Percentiles rank a stretch among this genome's conserved stretches.
These are phyloP conservation scores for Pichia scutulata DNA, from an alignment of 805 yeast genomes.

Conservation along the genomic window DNA sequence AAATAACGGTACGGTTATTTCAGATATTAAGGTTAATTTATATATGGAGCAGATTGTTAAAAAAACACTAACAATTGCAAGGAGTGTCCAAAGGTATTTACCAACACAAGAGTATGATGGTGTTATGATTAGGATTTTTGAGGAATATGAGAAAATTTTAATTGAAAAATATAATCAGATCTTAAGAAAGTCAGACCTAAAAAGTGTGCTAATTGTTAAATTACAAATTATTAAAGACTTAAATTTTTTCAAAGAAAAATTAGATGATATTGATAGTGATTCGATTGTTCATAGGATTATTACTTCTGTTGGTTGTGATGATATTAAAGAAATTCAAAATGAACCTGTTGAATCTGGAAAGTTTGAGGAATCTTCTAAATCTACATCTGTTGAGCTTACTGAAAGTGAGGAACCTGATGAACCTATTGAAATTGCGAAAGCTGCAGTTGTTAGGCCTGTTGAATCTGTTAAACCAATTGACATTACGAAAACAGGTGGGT, in stretches of 20 bases:
- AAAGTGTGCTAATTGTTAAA: conserved; percentile 31
- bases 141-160: conserved; percentile 48
- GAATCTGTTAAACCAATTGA: neutral
- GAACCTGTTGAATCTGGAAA: neutral
- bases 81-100: conserved; percentile 50
- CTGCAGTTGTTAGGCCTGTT: neutral
- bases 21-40: conserved; percentile 37
- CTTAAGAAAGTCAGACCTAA: conserved; percentile 43
- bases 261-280: conserved; percentile 50
- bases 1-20: neutral
- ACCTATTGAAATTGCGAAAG: neutral
- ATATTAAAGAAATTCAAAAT: neutral
- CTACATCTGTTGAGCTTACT: neutral
- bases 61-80: conserved; percentile 57
- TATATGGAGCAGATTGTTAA: conserved; percentile 62
- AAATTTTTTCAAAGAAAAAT: conserved; percentile 54
- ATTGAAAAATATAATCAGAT: conserved; percentile 45
- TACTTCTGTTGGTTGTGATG: conserved; percentile 40
- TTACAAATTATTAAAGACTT: conserved; percentile 40
- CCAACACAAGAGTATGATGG: conserved; percentile 40
- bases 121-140: conserved; percentile 44
- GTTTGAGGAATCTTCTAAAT: no score
- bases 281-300: conserved; percentile 55
- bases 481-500: neutral
- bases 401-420: neutral